Evolutionary conservation across 2,329 filamentous ascomycete genomes (phyloP).

Genomic region (Epichloe amarillans): DNA sequence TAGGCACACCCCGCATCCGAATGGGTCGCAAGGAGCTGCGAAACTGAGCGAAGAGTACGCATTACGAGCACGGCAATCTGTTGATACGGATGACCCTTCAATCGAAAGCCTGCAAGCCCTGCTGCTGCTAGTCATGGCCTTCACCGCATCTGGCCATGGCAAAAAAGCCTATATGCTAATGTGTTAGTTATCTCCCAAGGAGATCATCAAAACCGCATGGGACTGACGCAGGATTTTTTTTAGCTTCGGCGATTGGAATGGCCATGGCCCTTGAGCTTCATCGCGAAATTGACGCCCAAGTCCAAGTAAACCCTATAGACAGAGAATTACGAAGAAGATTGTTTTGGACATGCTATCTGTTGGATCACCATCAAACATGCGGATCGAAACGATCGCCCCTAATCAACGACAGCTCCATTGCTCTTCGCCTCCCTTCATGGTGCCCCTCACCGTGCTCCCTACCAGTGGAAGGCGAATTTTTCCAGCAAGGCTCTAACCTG

Average conservation of each 20-base stretch:
- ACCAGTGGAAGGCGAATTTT: conserved; percentile 64
- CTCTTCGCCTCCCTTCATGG: conserved; percentile 65
- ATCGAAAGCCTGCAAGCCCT: conserved; percentile 66
- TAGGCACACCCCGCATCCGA: conserved; percentile 54
- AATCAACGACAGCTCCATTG: conserved; percentile 62
- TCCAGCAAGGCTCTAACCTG: conserved; percentile 65
- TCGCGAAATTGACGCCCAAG: conserved; percentile 53
- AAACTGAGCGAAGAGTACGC: conserved; percentile 62
- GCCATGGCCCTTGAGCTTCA: conserved; percentile 70
- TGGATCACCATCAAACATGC: conserved; percentile 72
- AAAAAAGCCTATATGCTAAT: conserved; percentile 82
- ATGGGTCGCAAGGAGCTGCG: conserved; percentile 53
- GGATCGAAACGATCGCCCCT: conserved; percentile 74
- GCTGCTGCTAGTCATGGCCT: conserved; percentile 61
- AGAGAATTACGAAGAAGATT: conserved; percentile 65
- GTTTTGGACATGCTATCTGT: conserved; percentile 81
- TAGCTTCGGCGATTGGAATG: conserved; percentile 49
- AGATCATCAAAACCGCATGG: neutral
- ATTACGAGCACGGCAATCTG: conserved; percentile 49
- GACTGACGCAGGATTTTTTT: neutral
- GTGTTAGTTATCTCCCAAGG: conserved; percentile 31
- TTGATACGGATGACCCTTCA: conserved; percentile 71
- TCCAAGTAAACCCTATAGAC: conserved; percentile 51
- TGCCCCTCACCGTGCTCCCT: conserved; percentile 46
- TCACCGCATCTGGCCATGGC: conserved; percentile 63